These are phyloP conservation scores for Rhodotorula taiwanensis DNA, from an alignment of 768 basidiomycete species.

Conservation along the genomic window DNA sequence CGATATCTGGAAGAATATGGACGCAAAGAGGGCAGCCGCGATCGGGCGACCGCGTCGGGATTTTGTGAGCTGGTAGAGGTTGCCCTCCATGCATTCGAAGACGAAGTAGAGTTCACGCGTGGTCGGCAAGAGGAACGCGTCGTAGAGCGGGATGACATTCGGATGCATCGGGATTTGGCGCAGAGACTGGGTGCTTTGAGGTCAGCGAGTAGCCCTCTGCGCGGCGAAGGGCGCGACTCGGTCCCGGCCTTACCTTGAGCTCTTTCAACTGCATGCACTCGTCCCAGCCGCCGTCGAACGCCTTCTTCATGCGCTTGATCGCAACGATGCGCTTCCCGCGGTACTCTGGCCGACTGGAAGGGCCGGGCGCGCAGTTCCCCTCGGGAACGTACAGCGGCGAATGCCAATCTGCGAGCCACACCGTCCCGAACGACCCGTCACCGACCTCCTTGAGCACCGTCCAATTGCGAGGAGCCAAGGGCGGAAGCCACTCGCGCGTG, in stretches of 20 bases:
- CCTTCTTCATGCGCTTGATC: conserved; percentile 96
- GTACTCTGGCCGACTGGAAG: conserved; percentile 67
- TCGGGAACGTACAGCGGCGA: conserved; percentile 56
- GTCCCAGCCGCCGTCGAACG: conserved; percentile 96
- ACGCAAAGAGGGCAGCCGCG: conserved; percentile 92
- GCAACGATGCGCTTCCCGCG: conserved; percentile 89
- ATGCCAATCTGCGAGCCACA: conserved; percentile 99
- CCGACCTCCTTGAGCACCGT: conserved; percentile 94
- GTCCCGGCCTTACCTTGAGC: conserved; percentile 62
- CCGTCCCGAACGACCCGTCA: conserved; percentile 96
- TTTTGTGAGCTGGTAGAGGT: conserved; percentile 98
- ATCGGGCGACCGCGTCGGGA: conserved; percentile 87
- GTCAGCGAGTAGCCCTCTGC: neutral
- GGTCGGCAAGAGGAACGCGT: conserved; percentile 94
- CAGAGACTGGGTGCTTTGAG: conserved; percentile 60
- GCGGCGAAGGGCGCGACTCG: too few relatives aligned
- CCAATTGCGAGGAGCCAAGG: conserved; percentile 49
- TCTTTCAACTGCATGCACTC: conserved; percentile 93
- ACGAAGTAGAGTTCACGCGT: conserved; percentile 97
- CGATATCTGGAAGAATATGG: conserved; percentile 87
- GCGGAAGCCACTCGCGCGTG: conserved; percentile 25
- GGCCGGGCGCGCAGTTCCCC: conserved; percentile 39
- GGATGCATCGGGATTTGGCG: conserved; percentile 90
- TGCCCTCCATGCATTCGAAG: conserved; percentile 99
- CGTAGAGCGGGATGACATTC: conserved; percentile 97